phyloP scores from a whole-genome alignment of 2,329 filamentous ascomycete genomes.

The Parascedosporium putredinis region DNA sequence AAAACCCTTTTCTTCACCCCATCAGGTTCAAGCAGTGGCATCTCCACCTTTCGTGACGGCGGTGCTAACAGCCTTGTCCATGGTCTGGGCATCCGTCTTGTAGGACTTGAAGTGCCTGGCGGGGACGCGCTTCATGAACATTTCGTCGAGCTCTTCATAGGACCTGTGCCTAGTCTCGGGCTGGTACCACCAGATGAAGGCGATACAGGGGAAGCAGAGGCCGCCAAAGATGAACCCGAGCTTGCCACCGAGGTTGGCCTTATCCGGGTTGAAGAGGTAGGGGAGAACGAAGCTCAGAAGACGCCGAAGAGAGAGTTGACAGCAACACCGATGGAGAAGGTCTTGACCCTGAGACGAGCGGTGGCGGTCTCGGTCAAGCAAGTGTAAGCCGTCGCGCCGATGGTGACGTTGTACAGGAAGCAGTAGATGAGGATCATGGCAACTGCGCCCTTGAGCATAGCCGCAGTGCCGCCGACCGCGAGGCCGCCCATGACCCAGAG shows the following conservation, averaged over 20 bases:
- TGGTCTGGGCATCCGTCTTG: conserved; percentile 9
- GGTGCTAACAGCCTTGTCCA: not conserved
- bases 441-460: conserved; percentile 17
- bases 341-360: conserved; percentile 23
- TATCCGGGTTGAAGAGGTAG: conserved; percentile 15
- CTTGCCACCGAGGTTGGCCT: conserved; percentile 22
- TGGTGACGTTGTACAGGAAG: conserved; percentile 21
- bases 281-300: conserved; percentile 11
- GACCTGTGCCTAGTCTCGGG: conserved; percentile 10
- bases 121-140: conserved; percentile 14
- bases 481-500: conserved; percentile 28
- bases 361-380: conserved; percentile 26
- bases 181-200: conserved; percentile 7
- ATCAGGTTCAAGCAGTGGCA: not conserved
- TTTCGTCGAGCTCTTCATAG: conserved; percentile 9
- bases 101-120: conserved; percentile 17
- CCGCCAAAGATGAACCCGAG: conserved; percentile 26
- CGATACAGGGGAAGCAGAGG: conserved; percentile 18
- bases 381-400: conserved; percentile 25
- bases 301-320: conserved; percentile 17
- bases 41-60: not conserved
- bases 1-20: too few relatives aligned
- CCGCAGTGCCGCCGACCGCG: conserved; percentile 4
- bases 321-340: conserved; percentile 15
- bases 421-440: conserved; percentile 23